Percentiles rank a stretch among this genome's conserved stretches.
These are phyloP conservation scores for Rhizophagus clarus DNA, from an alignment of 192 early-diverging fungal species.

Conservation along the genomic window DNA sequence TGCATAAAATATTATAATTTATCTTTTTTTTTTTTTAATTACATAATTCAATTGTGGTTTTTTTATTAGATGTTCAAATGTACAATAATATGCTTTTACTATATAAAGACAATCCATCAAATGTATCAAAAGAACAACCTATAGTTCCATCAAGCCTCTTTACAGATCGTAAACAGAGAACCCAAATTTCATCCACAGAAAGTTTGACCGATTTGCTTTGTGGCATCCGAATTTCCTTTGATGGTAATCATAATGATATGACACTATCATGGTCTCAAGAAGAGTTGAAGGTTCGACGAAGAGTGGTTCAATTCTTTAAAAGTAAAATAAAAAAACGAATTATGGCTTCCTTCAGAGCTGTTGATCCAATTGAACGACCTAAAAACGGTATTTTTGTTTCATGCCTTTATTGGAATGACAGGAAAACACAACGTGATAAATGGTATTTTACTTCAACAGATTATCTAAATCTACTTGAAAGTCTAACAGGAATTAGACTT, in stretches of 20 bases:
- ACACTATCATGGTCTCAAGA: constrained; percentile 66
- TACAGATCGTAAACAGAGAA: too few relatives aligned
- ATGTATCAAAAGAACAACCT: too few relatives aligned
- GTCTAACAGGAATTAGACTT: constrained; percentile 72
- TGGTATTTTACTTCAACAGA: constrained; percentile 82
- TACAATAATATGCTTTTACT: too few relatives aligned
- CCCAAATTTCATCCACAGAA: too few relatives aligned
- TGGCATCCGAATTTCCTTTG: background rate
- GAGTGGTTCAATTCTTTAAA: constrained; percentile 77
- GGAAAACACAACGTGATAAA: constrained; percentile 45
- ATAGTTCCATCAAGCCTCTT: too few relatives aligned
- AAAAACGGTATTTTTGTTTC: constrained; percentile 74
- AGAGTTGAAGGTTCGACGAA: constrained; percentile 64
- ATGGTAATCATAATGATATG: constrained; percentile 69
- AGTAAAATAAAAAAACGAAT: constrained; percentile 67
- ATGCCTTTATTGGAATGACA: constrained; percentile 79
- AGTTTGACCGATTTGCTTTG: background rate
- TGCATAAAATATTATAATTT: too few relatives aligned
- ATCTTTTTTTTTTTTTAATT: too few relatives aligned
- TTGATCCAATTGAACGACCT: constrained; percentile 57
- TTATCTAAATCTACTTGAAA: constrained; percentile 75
- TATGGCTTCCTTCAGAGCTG: constrained; percentile 62
- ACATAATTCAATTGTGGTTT: too few relatives aligned
- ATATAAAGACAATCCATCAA: too few relatives aligned
- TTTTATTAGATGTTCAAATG: too few relatives aligned